phyloP scores from a whole-genome alignment of 805 yeast species.

The Myxozyma nipponensis region DNA sequence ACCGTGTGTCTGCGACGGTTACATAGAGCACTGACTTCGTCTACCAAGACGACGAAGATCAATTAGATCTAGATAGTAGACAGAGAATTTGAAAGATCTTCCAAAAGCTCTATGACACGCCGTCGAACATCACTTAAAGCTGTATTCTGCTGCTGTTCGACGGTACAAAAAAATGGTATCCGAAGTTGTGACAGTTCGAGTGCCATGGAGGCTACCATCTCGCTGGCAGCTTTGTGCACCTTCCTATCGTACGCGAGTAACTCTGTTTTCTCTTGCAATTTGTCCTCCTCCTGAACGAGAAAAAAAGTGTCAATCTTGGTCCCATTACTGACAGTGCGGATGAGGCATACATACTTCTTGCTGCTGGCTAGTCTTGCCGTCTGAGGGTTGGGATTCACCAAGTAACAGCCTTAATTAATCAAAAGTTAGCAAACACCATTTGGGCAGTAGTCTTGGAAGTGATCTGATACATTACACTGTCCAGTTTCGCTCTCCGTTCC shows the following conservation, averaged over 20 bases:
- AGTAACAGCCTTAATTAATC: slow-evolving; percentile 1
- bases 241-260: slow-evolving; percentile 16
- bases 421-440: too few species aligned
- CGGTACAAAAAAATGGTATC: slow-evolving; percentile 18
- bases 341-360: too few species aligned
- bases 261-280: slow-evolving; percentile 8
- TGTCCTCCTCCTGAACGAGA: slow-evolving; percentile 8
- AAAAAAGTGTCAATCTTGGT: too few species aligned
- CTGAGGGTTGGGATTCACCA: slow-evolving; percentile 17
- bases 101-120: slow-evolving; percentile 9
- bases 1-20: slow-evolving; percentile 4
- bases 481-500: slow-evolving; percentile 10
- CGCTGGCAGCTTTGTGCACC: slow-evolving; percentile 16
- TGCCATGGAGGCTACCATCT: slow-evolving; percentile 14
- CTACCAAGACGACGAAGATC: neutral
- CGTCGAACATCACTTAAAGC: neutral
- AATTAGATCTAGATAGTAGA: neutral
- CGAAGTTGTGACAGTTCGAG: slow-evolving; percentile 14
- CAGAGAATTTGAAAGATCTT: slow-evolving; percentile 2
- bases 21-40: neutral
- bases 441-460: too few species aligned
- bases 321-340: too few species aligned
- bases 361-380: too few species aligned
- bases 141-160: neutral
- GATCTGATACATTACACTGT: slow-evolving; percentile 5